Base-by-base conservation (phyloP, 257 asterid species). In the Parsonsia alboflavescens region DNA sequence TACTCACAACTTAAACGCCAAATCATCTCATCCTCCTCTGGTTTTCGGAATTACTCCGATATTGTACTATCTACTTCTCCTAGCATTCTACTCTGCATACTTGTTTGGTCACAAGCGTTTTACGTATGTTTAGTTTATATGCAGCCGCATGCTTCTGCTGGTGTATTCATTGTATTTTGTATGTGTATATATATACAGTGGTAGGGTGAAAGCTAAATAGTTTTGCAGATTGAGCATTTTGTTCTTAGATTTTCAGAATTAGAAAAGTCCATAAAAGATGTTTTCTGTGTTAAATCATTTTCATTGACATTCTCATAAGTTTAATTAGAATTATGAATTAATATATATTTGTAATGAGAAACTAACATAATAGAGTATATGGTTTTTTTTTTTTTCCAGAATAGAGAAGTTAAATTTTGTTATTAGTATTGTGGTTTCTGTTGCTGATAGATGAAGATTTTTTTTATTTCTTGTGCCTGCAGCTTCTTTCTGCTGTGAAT, bases 401-500 rank as follows among this genome's bases (percentile, higher is more conserved):
- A 39, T 3, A 36, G 30, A 64, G 69, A 33, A 63, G 69, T 33
- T n/a, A 36, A 63, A n/a, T n/a, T 19, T 63, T 54, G 7, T 39
- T 1, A 16, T 7, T 39, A 19, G 4, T 39, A 2, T 36, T 64
- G 46, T 3, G 26, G 30, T 17, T 17, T 21, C 24, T 28, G 36
- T 62, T 64, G 39, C 53, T 75, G 65, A 56, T 50, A 13, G 67
- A 65, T 36, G 66, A 74, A 24, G 57, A 42, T 74, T 72, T 54
- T 72, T 54, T 39, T 62, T 63, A 11, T 74, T 65, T 65, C 41
- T 39, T 76, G 74, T 83, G 84, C 39, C 39, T 33, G 39, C 96
- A 94, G 99, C 91, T 94, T 82, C 89, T 94, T 16, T 94, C 99
- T 68, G 97, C 99, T 41, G 93, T 92, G 68, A 94, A 94, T 85